phyloP scores from a whole-genome alignment of 2,329 filamentous ascomycete species.

The Stachybotrys chlorohalonatus region DNA sequence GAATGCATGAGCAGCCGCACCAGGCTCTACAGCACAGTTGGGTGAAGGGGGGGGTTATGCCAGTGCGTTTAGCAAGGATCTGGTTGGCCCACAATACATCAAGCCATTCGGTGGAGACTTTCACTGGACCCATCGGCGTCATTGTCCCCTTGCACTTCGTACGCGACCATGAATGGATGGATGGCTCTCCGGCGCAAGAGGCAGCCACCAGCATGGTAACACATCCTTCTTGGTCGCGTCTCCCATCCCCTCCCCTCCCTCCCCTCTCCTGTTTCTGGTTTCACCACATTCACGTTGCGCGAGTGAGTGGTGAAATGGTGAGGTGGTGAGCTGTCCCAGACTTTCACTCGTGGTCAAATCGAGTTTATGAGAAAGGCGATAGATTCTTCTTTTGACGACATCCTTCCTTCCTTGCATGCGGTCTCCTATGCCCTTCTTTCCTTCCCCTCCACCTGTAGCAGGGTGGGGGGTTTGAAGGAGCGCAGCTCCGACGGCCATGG shows the following conservation, averaged over 20 bases:
- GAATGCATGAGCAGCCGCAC: background rate
- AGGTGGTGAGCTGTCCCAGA: too few species aligned
- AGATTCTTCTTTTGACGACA: too few species aligned
- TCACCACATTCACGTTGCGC: too few species aligned
- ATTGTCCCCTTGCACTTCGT: constrained; percentile 8
- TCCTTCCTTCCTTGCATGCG: too few species aligned
- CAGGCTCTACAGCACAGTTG: background rate
- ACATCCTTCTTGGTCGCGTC: constrained; percentile 1
- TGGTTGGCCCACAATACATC: constrained; percentile 3
- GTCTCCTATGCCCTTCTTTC: background rate
- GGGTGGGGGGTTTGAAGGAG: background rate
- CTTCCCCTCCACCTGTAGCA: background rate
- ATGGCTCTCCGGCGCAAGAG: constrained; percentile 6
- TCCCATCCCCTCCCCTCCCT: background rate
- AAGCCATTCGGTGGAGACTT: constrained; percentile 5
- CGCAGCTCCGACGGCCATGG: background rate
- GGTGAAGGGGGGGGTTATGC: background rate
- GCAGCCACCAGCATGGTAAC: constrained; percentile 13
- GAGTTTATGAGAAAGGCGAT: too few species aligned
- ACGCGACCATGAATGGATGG: background rate
- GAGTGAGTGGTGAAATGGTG: too few species aligned
- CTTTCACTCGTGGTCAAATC: too few species aligned
- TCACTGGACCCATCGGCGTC: constrained; percentile 9
- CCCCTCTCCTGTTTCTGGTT: background rate
- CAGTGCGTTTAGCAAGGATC: background rate